These are phyloP conservation scores for Psilocybe cyanescens DNA, from an alignment of 768 basidiomycete genomes.

Conservation along the genomic window DNA sequence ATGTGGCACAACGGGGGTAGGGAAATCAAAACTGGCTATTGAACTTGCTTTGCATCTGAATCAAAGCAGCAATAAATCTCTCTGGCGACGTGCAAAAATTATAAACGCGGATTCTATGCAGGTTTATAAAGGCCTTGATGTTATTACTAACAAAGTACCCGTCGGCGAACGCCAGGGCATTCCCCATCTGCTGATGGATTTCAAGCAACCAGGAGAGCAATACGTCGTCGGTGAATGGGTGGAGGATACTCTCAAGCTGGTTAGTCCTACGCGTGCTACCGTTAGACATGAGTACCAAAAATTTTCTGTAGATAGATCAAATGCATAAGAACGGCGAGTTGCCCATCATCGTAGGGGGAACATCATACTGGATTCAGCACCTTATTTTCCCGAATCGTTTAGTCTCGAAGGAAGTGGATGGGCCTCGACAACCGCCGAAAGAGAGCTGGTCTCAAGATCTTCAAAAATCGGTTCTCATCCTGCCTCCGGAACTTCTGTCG, in stretches of 20 bases:
- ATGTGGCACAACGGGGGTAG: slow-evolving; percentile 94
- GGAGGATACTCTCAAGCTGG: slow-evolving; percentile 74
- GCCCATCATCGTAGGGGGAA: slow-evolving; percentile 94
- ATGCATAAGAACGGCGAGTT: slow-evolving; percentile 64
- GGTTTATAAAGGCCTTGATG: slow-evolving; percentile 87
- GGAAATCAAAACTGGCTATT: slow-evolving; percentile 91
- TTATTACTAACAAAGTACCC: slow-evolving; percentile 94
- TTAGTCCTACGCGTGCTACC: slow-evolving; percentile 41
- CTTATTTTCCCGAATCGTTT: slow-evolving; percentile 87
- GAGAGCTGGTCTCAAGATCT: slow-evolving; percentile 41
- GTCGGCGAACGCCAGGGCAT: slow-evolving; percentile 75
- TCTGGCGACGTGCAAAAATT: slow-evolving; percentile 69
- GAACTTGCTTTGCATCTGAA: slow-evolving; percentile 75
- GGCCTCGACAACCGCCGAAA: background rate
- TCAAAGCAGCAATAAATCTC: slow-evolving; percentile 33
- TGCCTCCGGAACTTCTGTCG: slow-evolving; percentile 49
- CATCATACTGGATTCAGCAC: slow-evolving; percentile 97
- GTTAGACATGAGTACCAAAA: slow-evolving; percentile 11
- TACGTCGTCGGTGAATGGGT: slow-evolving; percentile 91
- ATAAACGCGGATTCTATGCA: slow-evolving; percentile 99
- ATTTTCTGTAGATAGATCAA: slow-evolving; percentile 65
- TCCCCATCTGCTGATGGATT: slow-evolving; percentile 88
- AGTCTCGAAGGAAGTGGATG: slow-evolving; percentile 29
- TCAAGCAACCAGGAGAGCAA: slow-evolving; percentile 86
- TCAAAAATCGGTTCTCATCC: slow-evolving; percentile 39